These are phyloP conservation scores for Teunomyces funiuensis DNA, from an alignment of 805 yeast genomes.

Conservation along the genomic window DNA sequence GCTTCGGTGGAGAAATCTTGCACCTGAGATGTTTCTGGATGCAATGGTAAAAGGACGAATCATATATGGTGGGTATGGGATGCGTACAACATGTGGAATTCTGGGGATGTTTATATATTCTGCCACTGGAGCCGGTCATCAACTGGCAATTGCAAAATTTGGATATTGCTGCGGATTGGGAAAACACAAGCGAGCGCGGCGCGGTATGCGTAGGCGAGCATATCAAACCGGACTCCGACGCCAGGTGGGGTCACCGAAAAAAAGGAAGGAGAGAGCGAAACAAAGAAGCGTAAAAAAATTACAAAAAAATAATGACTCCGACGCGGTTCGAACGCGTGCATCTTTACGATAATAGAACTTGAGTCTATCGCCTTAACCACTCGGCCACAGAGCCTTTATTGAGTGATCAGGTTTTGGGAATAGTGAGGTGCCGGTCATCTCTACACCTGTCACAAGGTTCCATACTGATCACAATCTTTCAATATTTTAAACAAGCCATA, in stretches of 20 bases:
- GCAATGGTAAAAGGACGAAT: conserved; percentile 3
- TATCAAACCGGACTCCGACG: too few relatives aligned
- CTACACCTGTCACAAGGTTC: too few relatives aligned
- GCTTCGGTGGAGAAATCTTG: conserved; percentile 2
- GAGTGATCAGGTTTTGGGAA: neutral
- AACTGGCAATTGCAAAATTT: conserved; percentile 1
- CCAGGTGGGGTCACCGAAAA: neutral
- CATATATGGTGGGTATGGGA: neutral
- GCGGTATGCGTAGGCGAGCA: neutral
- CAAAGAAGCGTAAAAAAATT: neutral
- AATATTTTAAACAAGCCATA: too few relatives aligned
- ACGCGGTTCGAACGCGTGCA: conserved; percentile 7
- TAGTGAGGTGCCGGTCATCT: too few relatives aligned
- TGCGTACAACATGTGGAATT: neutral
- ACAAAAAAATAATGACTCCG: conserved; percentile 3
- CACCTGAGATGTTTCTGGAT: conserved; percentile 2
- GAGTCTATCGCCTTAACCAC: conserved; percentile 6
- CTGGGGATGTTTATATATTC: conserved; percentile 6
- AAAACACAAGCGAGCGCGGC: conserved; percentile 1
- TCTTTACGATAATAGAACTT: conserved; percentile 5
- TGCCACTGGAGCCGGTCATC: conserved; percentile 1
- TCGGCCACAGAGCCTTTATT: conserved; percentile 4
- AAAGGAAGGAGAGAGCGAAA: neutral
- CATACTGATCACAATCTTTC: too few relatives aligned
- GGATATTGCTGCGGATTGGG: neutral